Percentiles rank a stretch among this genome's conserved stretches.
Conservation (phyloP, 192 early-diverging fungal genomes). For the Coemansia sp. region DNA sequence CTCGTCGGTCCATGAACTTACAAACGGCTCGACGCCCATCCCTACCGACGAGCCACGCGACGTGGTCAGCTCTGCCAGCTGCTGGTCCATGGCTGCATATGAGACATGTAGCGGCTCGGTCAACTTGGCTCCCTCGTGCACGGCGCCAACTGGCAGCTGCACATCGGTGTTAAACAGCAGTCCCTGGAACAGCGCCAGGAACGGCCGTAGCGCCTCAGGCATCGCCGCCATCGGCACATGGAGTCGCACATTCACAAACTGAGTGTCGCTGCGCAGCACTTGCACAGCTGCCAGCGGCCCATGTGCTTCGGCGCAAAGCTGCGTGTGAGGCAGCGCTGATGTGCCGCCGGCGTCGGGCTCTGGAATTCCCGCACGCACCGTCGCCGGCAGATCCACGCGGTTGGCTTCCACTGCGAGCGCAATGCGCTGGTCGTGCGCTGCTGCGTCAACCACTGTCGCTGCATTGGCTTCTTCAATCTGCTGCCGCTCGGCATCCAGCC, state of each 20-base stretch:
- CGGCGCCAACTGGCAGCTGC: conserved; percentile 49
- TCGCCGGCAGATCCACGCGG: conserved; percentile 51
- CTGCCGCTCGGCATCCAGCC: conserved; percentile 32
- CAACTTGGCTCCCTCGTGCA: conserved; percentile 22
- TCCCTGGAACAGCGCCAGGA: conserved; percentile 75
- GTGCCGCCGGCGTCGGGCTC: conserved; percentile 22
- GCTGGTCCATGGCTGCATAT: conserved; percentile 39
- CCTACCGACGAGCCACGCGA: conserved; percentile 53
- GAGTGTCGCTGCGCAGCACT: conserved; percentile 66
- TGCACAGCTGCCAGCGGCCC: conserved; percentile 59
- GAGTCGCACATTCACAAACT: conserved; percentile 62
- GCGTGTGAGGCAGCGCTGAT: conserved; percentile 3
- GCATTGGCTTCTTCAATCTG: conserved; percentile 25
- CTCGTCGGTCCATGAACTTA: conserved; percentile 57
- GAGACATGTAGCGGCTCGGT: conserved; percentile 11
- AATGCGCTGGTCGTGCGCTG: conserved; percentile 51
- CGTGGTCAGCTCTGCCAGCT: conserved; percentile 53
- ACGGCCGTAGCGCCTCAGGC: conserved; percentile 63
- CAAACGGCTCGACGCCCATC: conserved; percentile 47
- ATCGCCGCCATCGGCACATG: conserved; percentile 57
- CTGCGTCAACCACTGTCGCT: conserved; percentile 23
- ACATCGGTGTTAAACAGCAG: conserved; percentile 65
- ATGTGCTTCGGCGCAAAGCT: not conserved
- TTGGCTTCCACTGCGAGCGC: conserved; percentile 38
- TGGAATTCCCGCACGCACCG: conserved; percentile 59